Conservation (phyloP, 2,329 filamentous ascomycete genomes). For the Pseudocercospora crystallina region DNA sequence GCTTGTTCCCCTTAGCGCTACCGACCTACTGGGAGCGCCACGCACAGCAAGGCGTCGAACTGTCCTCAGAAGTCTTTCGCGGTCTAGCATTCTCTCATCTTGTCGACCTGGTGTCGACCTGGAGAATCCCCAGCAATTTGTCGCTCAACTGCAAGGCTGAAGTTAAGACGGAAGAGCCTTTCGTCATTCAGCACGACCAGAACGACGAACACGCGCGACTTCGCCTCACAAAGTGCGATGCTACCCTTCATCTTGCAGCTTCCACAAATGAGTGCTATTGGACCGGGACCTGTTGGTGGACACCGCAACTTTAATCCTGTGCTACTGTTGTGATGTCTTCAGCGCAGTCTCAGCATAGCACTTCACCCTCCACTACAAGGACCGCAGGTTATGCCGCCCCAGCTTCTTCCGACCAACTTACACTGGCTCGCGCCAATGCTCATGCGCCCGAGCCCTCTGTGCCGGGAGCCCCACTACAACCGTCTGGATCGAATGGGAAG, state of each 20-base stretch:
- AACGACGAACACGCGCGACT: neutral
- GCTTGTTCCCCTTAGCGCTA: conserved; percentile 16
- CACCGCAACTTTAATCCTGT: conserved; percentile 18
- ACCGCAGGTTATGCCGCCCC: conserved; percentile 14
- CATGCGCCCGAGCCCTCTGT: conserved; percentile 10
- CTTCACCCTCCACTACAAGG: conserved; percentile 14
- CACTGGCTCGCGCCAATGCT: conserved; percentile 19
- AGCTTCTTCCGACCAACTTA: conserved; percentile 11
- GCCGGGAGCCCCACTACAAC: conserved; percentile 18
- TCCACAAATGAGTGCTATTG: conserved; percentile 4
- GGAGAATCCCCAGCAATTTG: neutral
- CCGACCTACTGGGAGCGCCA: conserved; percentile 13
- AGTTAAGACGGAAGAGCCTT: neutral
- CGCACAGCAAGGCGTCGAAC: conserved; percentile 9
- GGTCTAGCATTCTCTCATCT: neutral
- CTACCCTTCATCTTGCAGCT: conserved; percentile 1
- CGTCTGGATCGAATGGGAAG: conserved; percentile 20
- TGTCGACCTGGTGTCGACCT: too few species aligned
- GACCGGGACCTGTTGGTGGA: conserved; percentile 8
- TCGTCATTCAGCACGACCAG: conserved; percentile 5
- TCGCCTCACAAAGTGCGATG: neutral
- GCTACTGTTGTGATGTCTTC: conserved; percentile 20
- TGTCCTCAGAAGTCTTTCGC: conserved; percentile 1
- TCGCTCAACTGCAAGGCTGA: conserved; percentile 3
- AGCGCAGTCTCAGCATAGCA: conserved; percentile 12